These are phyloP conservation scores for Bocquillonia castaneifolia DNA, from an alignment of 441 rosid genomes.

Conservation along the genomic window DNA sequence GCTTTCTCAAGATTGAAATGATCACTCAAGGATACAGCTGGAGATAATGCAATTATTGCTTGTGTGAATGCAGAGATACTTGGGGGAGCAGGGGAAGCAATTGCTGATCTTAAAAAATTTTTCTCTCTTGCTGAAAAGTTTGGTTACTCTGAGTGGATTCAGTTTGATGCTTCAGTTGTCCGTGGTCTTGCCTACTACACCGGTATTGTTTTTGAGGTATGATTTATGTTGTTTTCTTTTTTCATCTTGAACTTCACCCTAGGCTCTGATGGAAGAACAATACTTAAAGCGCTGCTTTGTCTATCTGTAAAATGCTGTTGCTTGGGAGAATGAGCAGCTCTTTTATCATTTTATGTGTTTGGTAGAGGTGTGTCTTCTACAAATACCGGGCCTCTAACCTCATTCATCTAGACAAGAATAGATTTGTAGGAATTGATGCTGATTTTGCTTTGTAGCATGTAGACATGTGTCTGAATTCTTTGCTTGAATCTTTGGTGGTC, in stretches of 20 bases:
- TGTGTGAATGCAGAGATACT: slow-evolving; percentile 47
- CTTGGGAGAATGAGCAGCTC: too few relatives aligned
- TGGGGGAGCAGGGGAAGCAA: slow-evolving; percentile 76
- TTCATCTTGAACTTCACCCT: not conserved
- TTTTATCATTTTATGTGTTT: too few relatives aligned
- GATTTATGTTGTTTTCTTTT: slow-evolving; percentile 19
- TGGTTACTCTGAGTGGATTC: slow-evolving; percentile 88
- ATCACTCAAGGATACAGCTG: not conserved
- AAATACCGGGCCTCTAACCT: too few relatives aligned
- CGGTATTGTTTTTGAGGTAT: slow-evolving; percentile 91
- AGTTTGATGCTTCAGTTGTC: slow-evolving; percentile 90
- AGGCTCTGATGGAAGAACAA: not conserved
- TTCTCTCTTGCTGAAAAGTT: slow-evolving; percentile 82
- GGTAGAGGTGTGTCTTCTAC: too few relatives aligned
- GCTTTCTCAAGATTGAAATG: not conserved
- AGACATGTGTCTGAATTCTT: too few relatives aligned
- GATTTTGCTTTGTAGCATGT: too few relatives aligned
- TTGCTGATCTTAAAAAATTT: slow-evolving; percentile 65
- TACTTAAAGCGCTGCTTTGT: too few relatives aligned
- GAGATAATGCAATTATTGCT: not conserved
- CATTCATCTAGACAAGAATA: too few relatives aligned
- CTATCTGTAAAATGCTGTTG: too few relatives aligned
- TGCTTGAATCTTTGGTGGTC: not conserved
- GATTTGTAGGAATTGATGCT: too few relatives aligned
- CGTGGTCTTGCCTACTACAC: slow-evolving; percentile 97